Conservation (phyloP, 1,284 basidiomycete species). For the Fistulinella cinereoalba region DNA sequence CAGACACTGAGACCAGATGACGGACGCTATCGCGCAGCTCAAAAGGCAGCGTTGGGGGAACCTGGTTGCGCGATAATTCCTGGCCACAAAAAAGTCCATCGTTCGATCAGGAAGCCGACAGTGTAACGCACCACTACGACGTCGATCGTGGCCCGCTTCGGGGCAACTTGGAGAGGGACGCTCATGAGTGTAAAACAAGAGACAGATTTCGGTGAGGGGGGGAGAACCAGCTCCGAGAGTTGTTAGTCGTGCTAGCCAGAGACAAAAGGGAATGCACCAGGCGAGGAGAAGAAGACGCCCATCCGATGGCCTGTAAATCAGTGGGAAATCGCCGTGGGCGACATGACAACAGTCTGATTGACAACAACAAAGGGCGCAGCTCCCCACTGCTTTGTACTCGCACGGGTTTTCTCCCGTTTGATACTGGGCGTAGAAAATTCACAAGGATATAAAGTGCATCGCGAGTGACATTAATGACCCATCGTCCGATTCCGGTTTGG, state of each 20-base stretch:
- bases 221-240: constrained; percentile 25
- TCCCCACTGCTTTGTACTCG: too few relatives aligned
- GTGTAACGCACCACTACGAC: constrained; percentile 26
- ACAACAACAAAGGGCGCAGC: background rate
- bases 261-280: background rate
- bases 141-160: constrained; percentile 19
- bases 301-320: too few relatives aligned
- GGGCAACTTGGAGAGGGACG: constrained; percentile 2
- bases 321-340: background rate
- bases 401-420: background rate
- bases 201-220: background rate
- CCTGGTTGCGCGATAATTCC: constrained; percentile 35
- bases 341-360: constrained; percentile 20
- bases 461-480: too few relatives aligned
- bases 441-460: too few relatives aligned
- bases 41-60: constrained; percentile 33
- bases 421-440: too few relatives aligned
- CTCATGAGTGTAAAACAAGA: constrained; percentile 11
- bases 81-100: constrained; percentile 13
- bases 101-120: background rate
- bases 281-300: too few relatives aligned
- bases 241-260: background rate
- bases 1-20: constrained; percentile 12
- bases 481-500: too few relatives aligned
- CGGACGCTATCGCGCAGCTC: constrained; percentile 34